Conservation (phyloP, 306 rosid species). For the Castanea sativa region DNA sequence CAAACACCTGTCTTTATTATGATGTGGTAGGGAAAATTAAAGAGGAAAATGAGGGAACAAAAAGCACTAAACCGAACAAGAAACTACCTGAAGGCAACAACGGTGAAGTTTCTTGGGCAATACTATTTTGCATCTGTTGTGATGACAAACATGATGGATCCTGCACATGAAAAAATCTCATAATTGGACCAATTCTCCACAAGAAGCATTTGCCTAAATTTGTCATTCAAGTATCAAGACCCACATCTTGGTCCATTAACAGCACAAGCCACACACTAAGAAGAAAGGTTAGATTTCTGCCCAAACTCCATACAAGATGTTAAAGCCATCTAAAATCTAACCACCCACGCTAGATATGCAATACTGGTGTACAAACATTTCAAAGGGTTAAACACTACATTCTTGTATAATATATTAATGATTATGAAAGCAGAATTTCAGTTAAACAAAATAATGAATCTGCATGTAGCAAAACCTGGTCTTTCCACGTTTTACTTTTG, state of each 20-base stretch:
- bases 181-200: constrained; percentile 6
- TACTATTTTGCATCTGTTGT: constrained; percentile 31
- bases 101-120: constrained; percentile 31
- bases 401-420: neutral
- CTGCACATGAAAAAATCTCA: constrained; percentile 38
- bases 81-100: constrained; percentile 45
- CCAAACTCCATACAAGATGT: constrained; percentile 14
- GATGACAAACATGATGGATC: constrained; percentile 32
- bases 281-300: constrained; percentile 4
- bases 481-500: constrained; percentile 27
- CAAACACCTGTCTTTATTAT: constrained; percentile 1
- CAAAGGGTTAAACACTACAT: neutral
- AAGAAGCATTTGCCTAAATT: constrained; percentile 1
- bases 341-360: constrained; percentile 4
- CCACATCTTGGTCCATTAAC: neutral
- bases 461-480: constrained; percentile 23
- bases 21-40: constrained; percentile 16
- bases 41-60: constrained; percentile 9
- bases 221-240: neutral
- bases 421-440: neutral
- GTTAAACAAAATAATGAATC: constrained; percentile 12
- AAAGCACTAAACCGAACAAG: constrained; percentile 4
- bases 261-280: neutral
- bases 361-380: neutral
- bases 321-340: constrained; percentile 18